phyloP scores from a whole-genome alignment of 352 stramenopile genomes.

The Globisporangium apiculatum region DNA sequence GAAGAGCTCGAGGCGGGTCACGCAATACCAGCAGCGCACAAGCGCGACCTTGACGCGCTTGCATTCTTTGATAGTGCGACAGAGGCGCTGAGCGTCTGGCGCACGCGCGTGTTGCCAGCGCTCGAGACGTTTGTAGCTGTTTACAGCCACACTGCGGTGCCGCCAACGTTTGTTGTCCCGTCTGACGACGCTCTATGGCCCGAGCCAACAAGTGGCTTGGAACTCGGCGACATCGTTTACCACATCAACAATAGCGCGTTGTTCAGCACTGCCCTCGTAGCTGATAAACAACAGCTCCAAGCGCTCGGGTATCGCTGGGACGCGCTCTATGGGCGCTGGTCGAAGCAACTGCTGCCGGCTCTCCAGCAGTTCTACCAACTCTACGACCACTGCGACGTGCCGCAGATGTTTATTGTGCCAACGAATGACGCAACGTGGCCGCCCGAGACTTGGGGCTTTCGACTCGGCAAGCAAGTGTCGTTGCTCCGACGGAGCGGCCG shows the following conservation, averaged over 20 bases:
- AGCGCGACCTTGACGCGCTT: conserved; percentile 23
- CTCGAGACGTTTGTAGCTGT: conserved; percentile 27
- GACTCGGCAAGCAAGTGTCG: conserved; percentile 81
- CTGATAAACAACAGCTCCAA: conserved; percentile 30
- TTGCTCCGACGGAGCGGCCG: conserved; percentile 45
- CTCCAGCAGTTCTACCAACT: conserved; percentile 71
- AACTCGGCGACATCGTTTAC: conserved; percentile 52
- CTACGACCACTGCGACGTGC: conserved; percentile 85
- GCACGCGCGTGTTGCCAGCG: conserved; percentile 26
- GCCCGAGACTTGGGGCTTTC: conserved; percentile 71
- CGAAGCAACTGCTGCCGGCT: conserved; percentile 44
- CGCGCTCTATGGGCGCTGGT: conserved; percentile 51
- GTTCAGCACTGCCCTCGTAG: conserved; percentile 33
- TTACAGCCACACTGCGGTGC: conserved; percentile 31
- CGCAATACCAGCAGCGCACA: neutral
- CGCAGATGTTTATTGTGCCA: conserved; percentile 86
- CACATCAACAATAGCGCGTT: conserved; percentile 32
- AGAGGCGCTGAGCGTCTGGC: conserved; percentile 24
- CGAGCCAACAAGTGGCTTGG: conserved; percentile 20
- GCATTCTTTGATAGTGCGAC: conserved; percentile 28
- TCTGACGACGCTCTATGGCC: conserved; percentile 38
- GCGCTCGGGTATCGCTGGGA: conserved; percentile 53
- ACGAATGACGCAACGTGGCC: conserved; percentile 67
- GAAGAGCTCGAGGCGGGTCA: conserved; percentile 1
- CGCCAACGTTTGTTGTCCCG: conserved; percentile 48